Evolutionary conservation across 345 rosid species (phyloP), one percentile per base, ranked within the genome.

Genomic region (Geranium brycei): DNA sequence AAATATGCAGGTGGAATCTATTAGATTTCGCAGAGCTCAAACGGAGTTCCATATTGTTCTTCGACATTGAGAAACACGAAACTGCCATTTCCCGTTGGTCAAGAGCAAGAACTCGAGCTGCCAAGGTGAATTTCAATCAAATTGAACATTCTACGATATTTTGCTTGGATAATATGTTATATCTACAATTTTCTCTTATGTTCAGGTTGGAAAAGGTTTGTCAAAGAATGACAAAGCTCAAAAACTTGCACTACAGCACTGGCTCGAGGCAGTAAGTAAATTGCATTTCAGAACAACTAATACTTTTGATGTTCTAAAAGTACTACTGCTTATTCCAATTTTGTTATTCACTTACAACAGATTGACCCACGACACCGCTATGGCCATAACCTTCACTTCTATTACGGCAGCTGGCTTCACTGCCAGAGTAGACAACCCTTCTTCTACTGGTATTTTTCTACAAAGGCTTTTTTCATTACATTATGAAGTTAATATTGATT

Each of bases 211-310:
- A 62, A 93, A 91, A 79, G 99, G 99, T 47, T 83, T 93, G 66
- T 85, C 88, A 3, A 88, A 88, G 89, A 88, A 88, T 62, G 91
- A 80, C 59, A 87, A 79, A 62, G 99, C 96, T 73, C 89, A 70
- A 61, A 88, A 85, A 71, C 87, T 90, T 74, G 86, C 91, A 66
- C 69, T 79, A 64, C 90, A 88, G 68, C 97, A 93, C 70, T 93
- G 97, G 99, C 97, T 93, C 64, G 99, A 90, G 73, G 99, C 99
- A 5, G 99, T 92, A 79, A 77, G 97, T 80, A 55, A 55, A n/a
- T 15, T 31, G 17, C 66, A 16, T 23, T 61, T 59, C 12, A 58
- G 4, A 51, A 55, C 38, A 53, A 11, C 19, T 30, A 62, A n/a
- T 60, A 19, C 28, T 51, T 5, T 15, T 16, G 13, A 55, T 61